These are phyloP conservation scores for Mycena latifolia DNA, from an alignment of 768 basidiomycete species.

Conservation along the genomic window DNA sequence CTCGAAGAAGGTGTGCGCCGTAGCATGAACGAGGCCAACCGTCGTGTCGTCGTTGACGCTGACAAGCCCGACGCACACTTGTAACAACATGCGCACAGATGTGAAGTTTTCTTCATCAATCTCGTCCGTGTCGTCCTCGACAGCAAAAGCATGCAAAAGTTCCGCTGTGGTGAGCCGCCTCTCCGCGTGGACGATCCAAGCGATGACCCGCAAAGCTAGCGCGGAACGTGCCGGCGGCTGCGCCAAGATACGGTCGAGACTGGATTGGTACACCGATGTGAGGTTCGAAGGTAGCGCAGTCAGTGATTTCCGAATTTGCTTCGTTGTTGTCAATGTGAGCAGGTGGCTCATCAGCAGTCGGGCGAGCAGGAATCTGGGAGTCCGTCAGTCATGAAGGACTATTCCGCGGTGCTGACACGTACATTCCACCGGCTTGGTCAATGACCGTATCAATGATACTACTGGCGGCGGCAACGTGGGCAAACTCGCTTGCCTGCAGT, in stretches of 20 bases:
- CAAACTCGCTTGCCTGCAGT: constrained; percentile 25
- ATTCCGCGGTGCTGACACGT: not conserved
- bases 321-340: constrained; percentile 24
- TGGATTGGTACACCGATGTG: constrained; percentile 27
- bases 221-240: constrained; percentile 19
- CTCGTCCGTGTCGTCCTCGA: constrained; percentile 24
- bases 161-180: constrained; percentile 22
- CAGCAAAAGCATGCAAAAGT: constrained; percentile 28
- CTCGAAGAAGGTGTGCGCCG: constrained; percentile 23
- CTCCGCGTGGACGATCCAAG: constrained; percentile 30
- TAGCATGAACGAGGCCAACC: constrained; percentile 25
- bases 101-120: constrained; percentile 29
- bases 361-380: constrained; percentile 27
- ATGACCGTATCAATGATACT: constrained; percentile 14
- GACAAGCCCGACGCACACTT: constrained; percentile 30
- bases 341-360: constrained; percentile 26
- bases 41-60: constrained; percentile 18
- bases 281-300: constrained; percentile 26
- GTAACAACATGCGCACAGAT: constrained; percentile 16
- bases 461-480: not conserved
- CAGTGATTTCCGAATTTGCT: constrained; percentile 12
- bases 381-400: not conserved
- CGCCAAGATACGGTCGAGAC: constrained; percentile 21
- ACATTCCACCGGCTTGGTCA: not conserved
- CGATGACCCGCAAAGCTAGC: constrained; percentile 22